These are phyloP conservation scores for Helicostylum pulchrum DNA, from an alignment of 192 early-diverging fungal species.

Conservation along the genomic window DNA sequence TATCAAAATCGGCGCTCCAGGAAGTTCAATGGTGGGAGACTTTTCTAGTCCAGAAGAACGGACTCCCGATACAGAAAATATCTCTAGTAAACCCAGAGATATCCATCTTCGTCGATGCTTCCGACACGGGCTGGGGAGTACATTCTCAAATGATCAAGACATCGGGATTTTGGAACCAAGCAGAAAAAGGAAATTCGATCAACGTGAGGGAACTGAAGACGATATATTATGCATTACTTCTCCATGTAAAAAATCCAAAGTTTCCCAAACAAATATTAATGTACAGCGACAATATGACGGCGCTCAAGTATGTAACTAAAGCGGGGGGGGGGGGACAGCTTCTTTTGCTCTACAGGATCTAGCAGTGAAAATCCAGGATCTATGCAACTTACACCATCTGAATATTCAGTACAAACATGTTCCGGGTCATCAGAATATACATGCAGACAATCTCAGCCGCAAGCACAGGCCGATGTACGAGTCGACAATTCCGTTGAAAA, in stretches of 20 bases:
- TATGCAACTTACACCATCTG: neutral
- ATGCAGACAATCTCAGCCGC: slow-evolving; percentile 2
- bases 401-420: neutral
- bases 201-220: slow-evolving; percentile 15
- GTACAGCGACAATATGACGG: slow-evolving; percentile 19
- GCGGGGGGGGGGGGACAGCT: slow-evolving; percentile 1
- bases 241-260: neutral
- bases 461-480: neutral
- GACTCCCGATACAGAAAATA: neutral
- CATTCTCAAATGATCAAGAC: neutral
- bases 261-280: neutral
- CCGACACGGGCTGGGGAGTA: slow-evolving; percentile 2
- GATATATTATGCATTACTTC: neutral
- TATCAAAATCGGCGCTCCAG: neutral
- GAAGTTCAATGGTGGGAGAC: slow-evolving; percentile 1
- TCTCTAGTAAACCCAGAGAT: neutral
- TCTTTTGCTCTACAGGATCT: slow-evolving; percentile 5
- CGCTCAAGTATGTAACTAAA: slow-evolving; percentile 20
- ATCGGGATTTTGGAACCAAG: neutral
- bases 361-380: slow-evolving; percentile 13
- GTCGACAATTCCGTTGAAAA: neutral
- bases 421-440: slow-evolving; percentile 11
- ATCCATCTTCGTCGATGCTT: neutral
- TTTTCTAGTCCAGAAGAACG: neutral
- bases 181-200: neutral